Evolutionary conservation across 1,284 basidiomycete species (phyloP), one percentile per base, ranked within the genome.

Genomic region (Dichomitus squalens): DNA sequence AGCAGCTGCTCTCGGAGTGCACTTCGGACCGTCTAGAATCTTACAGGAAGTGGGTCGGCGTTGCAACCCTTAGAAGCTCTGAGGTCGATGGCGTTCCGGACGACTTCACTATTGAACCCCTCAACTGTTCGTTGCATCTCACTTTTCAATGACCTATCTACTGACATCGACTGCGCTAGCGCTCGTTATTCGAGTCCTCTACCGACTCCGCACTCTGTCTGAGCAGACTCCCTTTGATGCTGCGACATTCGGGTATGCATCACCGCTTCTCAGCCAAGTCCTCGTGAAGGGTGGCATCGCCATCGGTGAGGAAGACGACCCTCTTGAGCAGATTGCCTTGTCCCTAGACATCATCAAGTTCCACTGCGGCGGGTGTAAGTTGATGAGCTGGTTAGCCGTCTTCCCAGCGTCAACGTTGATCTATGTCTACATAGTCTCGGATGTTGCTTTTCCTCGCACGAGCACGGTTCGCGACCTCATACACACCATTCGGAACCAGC

Each of bases 301-400:
- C 0, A 69, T 79, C 14, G 76, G 79, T 6, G 79, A 86, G 52
- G 83, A 90, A 63, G 95, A 96, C 49, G 87, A 90, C 60, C 84
- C 85, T 0, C 77, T 96, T 33, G 96, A 99, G 73, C 96, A 98
- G 73, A 80, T 97, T 7, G 82, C 92, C 8, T 80, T 99, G 20
- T 83, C 87, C 0, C 77, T 99, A 23, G 92, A 94, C 61, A 86
- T 97, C 60, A 84, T 99, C 64, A 88, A 85, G 58, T 94, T 93
- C 74, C 95, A 98, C 70, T 85, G 84, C 55, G 85, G 85, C 47
- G 89, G 94, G 77, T 96, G 94, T 93, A 68, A 66, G 87, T 76
- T 25, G 25, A 64, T 40, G 0, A 11, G 7, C 4, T 11, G 4
- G 9, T 27, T 9, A 23, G 16, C 23, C 18, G n/a, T 31, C 4